phyloP scores from a whole-genome alignment of 2,329 filamentous ascomycete genomes.

The Aspergillus sp. region DNA sequence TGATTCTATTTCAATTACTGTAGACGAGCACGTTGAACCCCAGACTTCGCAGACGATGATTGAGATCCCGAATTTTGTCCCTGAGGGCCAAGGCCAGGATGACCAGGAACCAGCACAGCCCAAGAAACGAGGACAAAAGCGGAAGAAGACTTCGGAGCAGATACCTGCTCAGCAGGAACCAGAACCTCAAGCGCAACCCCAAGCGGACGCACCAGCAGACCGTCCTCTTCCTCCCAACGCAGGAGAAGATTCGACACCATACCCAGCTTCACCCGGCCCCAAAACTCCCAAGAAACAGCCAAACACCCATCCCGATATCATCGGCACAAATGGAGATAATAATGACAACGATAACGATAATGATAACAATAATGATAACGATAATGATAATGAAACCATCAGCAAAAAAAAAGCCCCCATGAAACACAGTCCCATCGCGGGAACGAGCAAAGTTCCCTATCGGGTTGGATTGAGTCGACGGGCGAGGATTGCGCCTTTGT shows the following conservation, averaged over 20 bases:
- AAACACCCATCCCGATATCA: background rate
- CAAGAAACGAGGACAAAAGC: conserved; percentile 39
- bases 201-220: background rate
- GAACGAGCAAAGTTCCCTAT: conserved; percentile 32
- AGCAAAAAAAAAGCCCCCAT: conserved; percentile 19
- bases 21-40: conserved; percentile 4
- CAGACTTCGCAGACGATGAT: too few species aligned
- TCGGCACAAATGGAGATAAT: background rate
- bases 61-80: too few species aligned
- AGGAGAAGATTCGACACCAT: too few species aligned
- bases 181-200: background rate
- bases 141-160: conserved; percentile 28
- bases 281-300: conserved; percentile 3
- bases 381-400: too few species aligned
- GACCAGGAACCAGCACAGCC: background rate
- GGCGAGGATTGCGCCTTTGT: conserved; percentile 41
- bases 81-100: too few species aligned
- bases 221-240: too few species aligned
- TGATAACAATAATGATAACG: too few species aligned
- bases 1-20: background rate
- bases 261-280: conserved; percentile 2
- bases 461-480: conserved; percentile 44
- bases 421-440: conserved; percentile 36
- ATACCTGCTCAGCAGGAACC: background rate
- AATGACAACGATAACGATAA: background rate